Evolutionary conservation across 108 stramenopile species (phyloP), one percentile per base, ranked within the genome.

Genomic region (Skeletonema costatum): DNA sequence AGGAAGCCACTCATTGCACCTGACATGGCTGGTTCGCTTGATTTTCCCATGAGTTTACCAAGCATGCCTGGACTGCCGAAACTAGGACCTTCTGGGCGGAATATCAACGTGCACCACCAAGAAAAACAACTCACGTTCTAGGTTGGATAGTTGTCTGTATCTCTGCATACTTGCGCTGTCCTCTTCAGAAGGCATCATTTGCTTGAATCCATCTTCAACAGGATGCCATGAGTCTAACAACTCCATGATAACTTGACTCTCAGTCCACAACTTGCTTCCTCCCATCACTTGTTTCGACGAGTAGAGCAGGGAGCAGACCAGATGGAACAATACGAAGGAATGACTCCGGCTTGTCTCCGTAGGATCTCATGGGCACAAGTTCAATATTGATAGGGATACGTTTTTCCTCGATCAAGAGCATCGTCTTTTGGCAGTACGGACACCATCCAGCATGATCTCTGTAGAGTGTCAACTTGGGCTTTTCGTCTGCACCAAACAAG

Each of bases 401-500:
- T 78, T 98, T 98, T 73, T 97, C 97, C 81, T 98, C 97, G 39
- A 98, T 87, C 44, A 97, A 68, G 12, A 98, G 76, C 89, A 93
- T 97, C 0, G 82, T 81, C 62, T 86, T 83, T 73, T 86, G 82
- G 58, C 85, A 86, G 44, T 86, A 86, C 17, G 85, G 85, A 39
- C 85, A 86, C 85, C 85, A 82, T 4, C 81, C 93, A 42, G 93
- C 93, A 78, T 92, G 91, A 75, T 95, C 93, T 17, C 93, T 84
- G 71, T 86, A 92, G 25, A 94, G 63, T 9, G 88, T 92, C 32
- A 92, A 74, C 41, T 72, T 76, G 36, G 93, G 91, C 19, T 68
- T 61, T 63, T 77, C 73, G 6, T 71, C 36, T 16, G 74, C 75
- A 50, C 59, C 84, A 79, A 95, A 95, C 25, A 82, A 62, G 5